Evolutionary conservation across 1,284 basidiomycete species (phyloP).

Genomic region (Marasmius sp.): DNA sequence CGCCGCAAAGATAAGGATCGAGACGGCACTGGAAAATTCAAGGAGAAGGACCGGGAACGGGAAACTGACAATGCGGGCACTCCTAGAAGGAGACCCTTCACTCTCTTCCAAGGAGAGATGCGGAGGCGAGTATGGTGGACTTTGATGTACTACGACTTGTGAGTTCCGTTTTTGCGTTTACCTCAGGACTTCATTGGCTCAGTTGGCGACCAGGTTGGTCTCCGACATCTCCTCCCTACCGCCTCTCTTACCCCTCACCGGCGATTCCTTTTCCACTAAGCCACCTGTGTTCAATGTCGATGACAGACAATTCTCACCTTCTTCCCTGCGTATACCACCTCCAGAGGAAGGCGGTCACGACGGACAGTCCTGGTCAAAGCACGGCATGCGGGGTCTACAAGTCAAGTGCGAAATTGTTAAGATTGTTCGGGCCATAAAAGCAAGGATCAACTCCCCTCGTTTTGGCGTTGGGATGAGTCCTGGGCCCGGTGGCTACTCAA

Average conservation of each 20-base stretch:
- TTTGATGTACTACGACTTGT: conserved; percentile 71
- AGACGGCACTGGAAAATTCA: conserved; percentile 6
- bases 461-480: conserved; percentile 10
- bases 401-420: conserved; percentile 30
- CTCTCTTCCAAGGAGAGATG: conserved; percentile 57
- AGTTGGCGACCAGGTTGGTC: conserved; percentile 48
- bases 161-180: conserved; percentile 28
- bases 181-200: conserved; percentile 1
- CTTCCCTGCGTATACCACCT: conserved; percentile 14
- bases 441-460: conserved; percentile 19
- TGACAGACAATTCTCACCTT: conserved; percentile 28
- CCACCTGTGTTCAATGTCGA: conserved; percentile 48
- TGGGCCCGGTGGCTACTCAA: conserved; percentile 37
- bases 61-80: background rate
- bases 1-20: background rate
- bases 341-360: conserved; percentile 23
- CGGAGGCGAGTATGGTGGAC: conserved; percentile 74
- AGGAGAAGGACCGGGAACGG: conserved; percentile 15
- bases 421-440: conserved; percentile 36
- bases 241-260: conserved; percentile 47
- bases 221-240: conserved; percentile 64
- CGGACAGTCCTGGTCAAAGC: conserved; percentile 11
- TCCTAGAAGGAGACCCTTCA: conserved; percentile 33
- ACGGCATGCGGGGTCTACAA: conserved; percentile 29
- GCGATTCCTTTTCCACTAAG: conserved; percentile 46